Conservation (phyloP, 805 yeast species). For the Cyberlindnera petersonii region DNA sequence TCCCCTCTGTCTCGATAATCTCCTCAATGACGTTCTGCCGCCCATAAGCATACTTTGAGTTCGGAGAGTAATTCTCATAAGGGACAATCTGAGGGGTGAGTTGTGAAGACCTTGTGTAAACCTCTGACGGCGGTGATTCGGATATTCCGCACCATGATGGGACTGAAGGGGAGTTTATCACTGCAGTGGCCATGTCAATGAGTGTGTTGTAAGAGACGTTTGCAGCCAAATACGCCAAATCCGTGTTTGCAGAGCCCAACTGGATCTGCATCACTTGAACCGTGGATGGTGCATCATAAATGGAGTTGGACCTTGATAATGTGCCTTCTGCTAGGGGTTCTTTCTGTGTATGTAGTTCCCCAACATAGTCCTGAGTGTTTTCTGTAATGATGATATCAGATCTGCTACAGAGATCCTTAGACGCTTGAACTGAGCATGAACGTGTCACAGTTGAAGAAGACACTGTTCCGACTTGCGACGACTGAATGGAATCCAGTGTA, state of each 20-base stretch:
- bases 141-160: constrained; percentile 1
- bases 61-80: constrained; percentile 16
- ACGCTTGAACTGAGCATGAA: no score
- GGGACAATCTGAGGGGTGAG: constrained; percentile 17
- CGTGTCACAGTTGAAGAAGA: no score
- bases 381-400: no score
- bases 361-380: no score
- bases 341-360: neutral
- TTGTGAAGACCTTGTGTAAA: constrained; percentile 20
- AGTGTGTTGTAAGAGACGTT: neutral
- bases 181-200: neutral
- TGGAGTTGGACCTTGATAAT: no score
- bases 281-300: neutral
- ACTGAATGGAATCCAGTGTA: constrained; percentile 16
- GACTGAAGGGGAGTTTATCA: constrained; percentile 1
- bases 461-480: constrained; percentile 7
- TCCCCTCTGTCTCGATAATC: constrained; percentile 44
- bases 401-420: no score
- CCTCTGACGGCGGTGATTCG: neutral
- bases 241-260: neutral
- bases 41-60: constrained; percentile 16
- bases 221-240: neutral
- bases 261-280: neutral
- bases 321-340: no score
- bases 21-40: constrained; percentile 40